Conservation (phyloP, 371 early-diverging fungal species). For the Phascolomyces articulosus region DNA sequence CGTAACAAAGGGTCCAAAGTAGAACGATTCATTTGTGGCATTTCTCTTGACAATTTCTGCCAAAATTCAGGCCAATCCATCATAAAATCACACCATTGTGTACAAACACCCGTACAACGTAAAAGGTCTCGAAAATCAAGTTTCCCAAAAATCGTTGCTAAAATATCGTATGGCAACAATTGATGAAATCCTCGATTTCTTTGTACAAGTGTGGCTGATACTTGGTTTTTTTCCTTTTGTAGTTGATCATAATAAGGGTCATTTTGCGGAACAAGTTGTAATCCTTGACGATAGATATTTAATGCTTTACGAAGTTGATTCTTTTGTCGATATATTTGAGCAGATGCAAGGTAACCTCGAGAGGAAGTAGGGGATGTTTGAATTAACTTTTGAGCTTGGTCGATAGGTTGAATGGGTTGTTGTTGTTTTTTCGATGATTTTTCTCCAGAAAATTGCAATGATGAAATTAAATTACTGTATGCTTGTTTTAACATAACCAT, state of each 20-base stretch:
- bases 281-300: not conserved
- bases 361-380: not conserved
- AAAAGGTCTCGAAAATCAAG: not conserved
- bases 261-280: not conserved
- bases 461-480: not conserved
- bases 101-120: not conserved
- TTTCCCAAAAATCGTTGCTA: not conserved
- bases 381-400: not conserved
- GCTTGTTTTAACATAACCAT: slow-evolving; percentile 1
- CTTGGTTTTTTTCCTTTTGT: not conserved
- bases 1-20: not conserved
- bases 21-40: not conserved
- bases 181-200: not conserved
- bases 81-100: not conserved
- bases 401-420: no score
- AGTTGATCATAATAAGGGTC: not conserved
- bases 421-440: not conserved
- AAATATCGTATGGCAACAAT: not conserved
- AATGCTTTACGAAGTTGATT: not conserved
- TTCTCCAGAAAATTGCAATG: not conserved
- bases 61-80: not conserved
- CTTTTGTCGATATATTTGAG: not conserved
- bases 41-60: not conserved
- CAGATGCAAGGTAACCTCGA: not conserved
- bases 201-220: not conserved